Evolutionary conservation across 257 asterid species (phyloP).

Genomic region (Avicennia marina): DNA sequence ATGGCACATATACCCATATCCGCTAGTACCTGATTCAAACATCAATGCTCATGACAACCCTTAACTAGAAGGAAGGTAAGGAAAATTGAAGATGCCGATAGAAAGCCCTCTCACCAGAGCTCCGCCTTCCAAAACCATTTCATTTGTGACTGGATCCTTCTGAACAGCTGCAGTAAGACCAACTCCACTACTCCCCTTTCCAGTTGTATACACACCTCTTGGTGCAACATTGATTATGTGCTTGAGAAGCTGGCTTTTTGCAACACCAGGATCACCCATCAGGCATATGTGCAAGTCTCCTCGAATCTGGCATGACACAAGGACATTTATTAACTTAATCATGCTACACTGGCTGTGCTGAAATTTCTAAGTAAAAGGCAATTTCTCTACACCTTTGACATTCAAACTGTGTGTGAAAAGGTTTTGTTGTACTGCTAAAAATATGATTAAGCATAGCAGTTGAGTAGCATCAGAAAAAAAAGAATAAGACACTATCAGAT

Average conservation of each 20-base stretch:
- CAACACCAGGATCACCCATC: slow-evolving; percentile 99
- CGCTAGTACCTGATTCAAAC: slow-evolving; percentile 67
- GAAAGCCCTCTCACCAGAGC: slow-evolving; percentile 67
- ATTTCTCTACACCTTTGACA: too few species aligned
- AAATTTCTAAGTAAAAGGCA: background rate
- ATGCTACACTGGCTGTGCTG: too few species aligned
- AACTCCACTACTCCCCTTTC: slow-evolving; percentile 98
- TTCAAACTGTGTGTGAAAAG: too few species aligned
- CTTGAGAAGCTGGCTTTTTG: slow-evolving; percentile 97
- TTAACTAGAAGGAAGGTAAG: background rate
- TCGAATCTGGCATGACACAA: slow-evolving; percentile 45
- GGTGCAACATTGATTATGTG: slow-evolving; percentile 98
- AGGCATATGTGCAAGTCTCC: slow-evolving; percentile 81
- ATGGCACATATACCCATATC: slow-evolving; percentile 99
- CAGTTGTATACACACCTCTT: slow-evolving; percentile 93
- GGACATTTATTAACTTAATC: background rate
- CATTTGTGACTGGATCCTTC: slow-evolving; percentile 95
- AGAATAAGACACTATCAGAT: too few species aligned
- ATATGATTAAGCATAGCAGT: too few species aligned
- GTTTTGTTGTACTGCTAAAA: too few species aligned
- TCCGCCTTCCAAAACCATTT: slow-evolving; percentile 98
- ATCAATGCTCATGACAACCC: background rate
- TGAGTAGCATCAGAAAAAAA: too few species aligned
- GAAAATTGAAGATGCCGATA: slow-evolving; percentile 1
- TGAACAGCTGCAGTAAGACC: slow-evolving; percentile 99